Percentiles rank a stretch among this genome's conserved stretches.
phyloP scores from a whole-genome alignment of 345 rosid genomes.

The Brassica incana region DNA sequence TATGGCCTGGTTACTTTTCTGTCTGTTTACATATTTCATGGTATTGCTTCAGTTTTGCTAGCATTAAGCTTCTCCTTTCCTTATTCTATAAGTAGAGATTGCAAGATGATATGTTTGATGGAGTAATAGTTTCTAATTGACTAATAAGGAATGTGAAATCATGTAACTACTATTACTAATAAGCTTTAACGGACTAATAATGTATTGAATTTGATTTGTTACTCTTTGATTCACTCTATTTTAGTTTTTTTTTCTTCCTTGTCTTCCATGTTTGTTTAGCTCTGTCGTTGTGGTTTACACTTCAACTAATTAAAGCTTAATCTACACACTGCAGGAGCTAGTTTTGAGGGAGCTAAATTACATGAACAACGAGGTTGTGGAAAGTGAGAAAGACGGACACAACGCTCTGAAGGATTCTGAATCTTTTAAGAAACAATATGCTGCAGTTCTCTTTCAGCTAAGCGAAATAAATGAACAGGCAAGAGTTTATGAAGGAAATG shows the following conservation, averaged over 20 bases:
- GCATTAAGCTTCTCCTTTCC: background rate
- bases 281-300: slow-evolving; percentile 11
- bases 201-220: background rate
- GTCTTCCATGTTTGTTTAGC: slow-evolving; percentile 16
- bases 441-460: slow-evolving; percentile 68
- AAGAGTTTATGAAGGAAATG: slow-evolving; percentile 31
- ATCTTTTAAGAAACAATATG: slow-evolving; percentile 74
- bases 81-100: slow-evolving; percentile 6
- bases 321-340: slow-evolving; percentile 58
- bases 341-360: slow-evolving; percentile 65
- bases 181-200: background rate
- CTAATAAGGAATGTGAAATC: slow-evolving; percentile 2
- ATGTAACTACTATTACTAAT: background rate
- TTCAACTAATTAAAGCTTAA: slow-evolving; percentile 28
- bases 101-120: background rate
- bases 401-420: slow-evolving; percentile 61
- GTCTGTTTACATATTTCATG: slow-evolving; percentile 10
- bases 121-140: background rate
- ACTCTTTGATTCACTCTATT: background rate
- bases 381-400: slow-evolving; percentile 59
- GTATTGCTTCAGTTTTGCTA: slow-evolving; percentile 8
- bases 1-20: background rate
- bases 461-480: slow-evolving; percentile 79
- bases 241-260: background rate
- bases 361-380: slow-evolving; percentile 66